phyloP scores from a whole-genome alignment of 805 yeast species.

The Torulaspora maleeae region DNA sequence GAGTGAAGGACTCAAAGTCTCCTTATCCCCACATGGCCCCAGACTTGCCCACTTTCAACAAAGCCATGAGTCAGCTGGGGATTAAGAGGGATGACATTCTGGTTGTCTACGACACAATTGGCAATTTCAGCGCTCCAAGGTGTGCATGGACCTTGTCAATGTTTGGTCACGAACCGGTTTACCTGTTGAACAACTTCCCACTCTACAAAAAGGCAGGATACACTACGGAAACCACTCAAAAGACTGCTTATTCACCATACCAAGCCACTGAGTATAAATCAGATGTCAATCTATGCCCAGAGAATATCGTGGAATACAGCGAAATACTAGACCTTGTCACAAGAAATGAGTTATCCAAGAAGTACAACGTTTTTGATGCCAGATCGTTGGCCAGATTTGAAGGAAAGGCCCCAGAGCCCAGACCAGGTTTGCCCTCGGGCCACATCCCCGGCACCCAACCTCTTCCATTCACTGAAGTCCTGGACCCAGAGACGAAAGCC shows the following conservation, averaged over 20 bases:
- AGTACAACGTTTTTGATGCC: slow-evolving; percentile 71
- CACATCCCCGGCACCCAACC: slow-evolving; percentile 80
- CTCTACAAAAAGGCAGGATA: slow-evolving; percentile 45
- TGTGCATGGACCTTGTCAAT: slow-evolving; percentile 85
- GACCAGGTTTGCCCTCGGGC: slow-evolving; percentile 84
- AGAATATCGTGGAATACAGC: slow-evolving; percentile 62
- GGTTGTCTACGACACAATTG: slow-evolving; percentile 79
- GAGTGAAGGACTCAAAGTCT: slow-evolving; percentile 52
- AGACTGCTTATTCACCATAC: slow-evolving; percentile 15
- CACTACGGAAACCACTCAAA: slow-evolving; percentile 40
- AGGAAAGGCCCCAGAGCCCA: slow-evolving; percentile 82
- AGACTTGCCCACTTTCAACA: slow-evolving; percentile 47
- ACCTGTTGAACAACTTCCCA: slow-evolving; percentile 64
- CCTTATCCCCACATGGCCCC: slow-evolving; percentile 93
- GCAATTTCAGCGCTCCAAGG: slow-evolving; percentile 84
- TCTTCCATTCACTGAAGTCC: slow-evolving; percentile 65
- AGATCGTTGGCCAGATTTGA: slow-evolving; percentile 69
- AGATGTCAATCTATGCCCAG: slow-evolving; percentile 33
- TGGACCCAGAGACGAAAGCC: slow-evolving; percentile 44
- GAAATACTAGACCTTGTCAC: slow-evolving; percentile 58
- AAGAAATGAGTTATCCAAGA: slow-evolving; percentile 39
- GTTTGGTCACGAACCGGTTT: slow-evolving; percentile 70
- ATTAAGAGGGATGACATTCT: slow-evolving; percentile 51
- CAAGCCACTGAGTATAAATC: slow-evolving; percentile 36
- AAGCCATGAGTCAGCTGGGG: slow-evolving; percentile 52